A percentile compares a stretch with the other conserved stretches of the same genome.
Evolutionary conservation across 768 basidiomycete species (phyloP).

Genomic region (Termitomyces sp.): DNA sequence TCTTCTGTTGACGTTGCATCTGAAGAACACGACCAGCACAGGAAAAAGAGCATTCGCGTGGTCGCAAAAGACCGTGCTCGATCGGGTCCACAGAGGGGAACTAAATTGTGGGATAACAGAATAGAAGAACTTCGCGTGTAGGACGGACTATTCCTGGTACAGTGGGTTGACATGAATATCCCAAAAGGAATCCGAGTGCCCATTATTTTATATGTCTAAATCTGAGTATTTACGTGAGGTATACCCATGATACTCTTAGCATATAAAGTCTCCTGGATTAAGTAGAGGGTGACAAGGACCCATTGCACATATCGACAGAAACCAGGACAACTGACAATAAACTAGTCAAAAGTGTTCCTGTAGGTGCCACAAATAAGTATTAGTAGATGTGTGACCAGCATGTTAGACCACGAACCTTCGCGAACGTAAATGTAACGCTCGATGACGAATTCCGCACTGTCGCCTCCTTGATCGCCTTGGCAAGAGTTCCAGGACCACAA

Average conservation of each 20-base stretch:
- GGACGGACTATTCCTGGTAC: neutral
- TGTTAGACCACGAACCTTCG: slow-evolving; percentile 44
- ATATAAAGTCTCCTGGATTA: neutral
- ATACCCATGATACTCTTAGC: neutral
- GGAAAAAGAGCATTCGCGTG: slow-evolving; percentile 69
- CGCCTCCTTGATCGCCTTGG: slow-evolving; percentile 72
- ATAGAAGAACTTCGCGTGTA: slow-evolving; percentile 33
- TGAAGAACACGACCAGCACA: slow-evolving; percentile 5
- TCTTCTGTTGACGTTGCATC: slow-evolving; percentile 35
- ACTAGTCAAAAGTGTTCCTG: slow-evolving; percentile 23
- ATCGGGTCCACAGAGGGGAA: slow-evolving; percentile 29
- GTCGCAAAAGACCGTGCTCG: slow-evolving; percentile 69
- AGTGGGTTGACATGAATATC: neutral
- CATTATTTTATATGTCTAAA: neutral
- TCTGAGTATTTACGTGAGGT: neutral
- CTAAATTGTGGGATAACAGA: slow-evolving; percentile 36
- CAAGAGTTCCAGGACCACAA: slow-evolving; percentile 76
- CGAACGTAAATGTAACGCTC: slow-evolving; percentile 70
- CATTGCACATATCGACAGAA: neutral
- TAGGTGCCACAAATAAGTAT: neutral
- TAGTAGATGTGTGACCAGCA: neutral
- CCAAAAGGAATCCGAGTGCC: neutral
- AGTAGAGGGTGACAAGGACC: neutral
- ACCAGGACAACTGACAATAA: neutral
- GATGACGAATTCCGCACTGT: slow-evolving; percentile 48